Evolutionary conservation across 2,329 filamentous ascomycete genomes (phyloP), one percentile per base, ranked within the genome.

Genomic region (Zarea fungicola): DNA sequence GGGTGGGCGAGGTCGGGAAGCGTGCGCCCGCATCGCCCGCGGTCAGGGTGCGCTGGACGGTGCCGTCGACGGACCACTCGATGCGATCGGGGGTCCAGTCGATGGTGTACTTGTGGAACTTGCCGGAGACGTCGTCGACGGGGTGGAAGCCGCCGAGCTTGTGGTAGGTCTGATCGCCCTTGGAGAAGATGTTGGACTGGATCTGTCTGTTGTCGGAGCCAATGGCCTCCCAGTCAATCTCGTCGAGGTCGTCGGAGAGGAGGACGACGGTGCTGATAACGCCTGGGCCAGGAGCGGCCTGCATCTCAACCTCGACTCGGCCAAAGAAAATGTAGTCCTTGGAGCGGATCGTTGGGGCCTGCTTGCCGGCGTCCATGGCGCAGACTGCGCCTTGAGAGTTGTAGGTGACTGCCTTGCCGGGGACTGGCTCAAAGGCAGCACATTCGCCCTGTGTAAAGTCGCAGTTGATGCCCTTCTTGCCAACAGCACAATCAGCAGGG

Each of bases 301-400:
- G 84, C 64, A 90, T 72, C 14, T 77, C 76, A 40, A 85, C 78
- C 37, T 88, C 83, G 53, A 89, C 79, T 54, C 79, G 80, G 40
- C 88, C 88, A 60, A 90, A 93, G 84, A 93, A 90, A 63, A 93
- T 87, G 71, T 90, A 91, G 74, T 85, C 89, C 56, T 84, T 75
- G 8, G 77, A 75, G 58, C 74, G 76, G 64, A 89, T 87, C 11
- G 80, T 82, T 14, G 84, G 78, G 35, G 72, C 75, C 36, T 82
- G 76, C 26, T 67, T 69, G 25, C 72, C 67, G 6, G 77, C 65
- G 77, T 65, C 76, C 64, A 89, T 89, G 52, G 79, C 78, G 60
- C 68, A 64, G 45, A 58, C 53, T 32, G 63, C 65, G 8, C 67
- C 68, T 5, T 58, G 50, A 21, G 53, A 44, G 8, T 53, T 52